Evolutionary conservation across 208 protist genomes (phyloP).

Genomic region (Angomonas deanei): DNA sequence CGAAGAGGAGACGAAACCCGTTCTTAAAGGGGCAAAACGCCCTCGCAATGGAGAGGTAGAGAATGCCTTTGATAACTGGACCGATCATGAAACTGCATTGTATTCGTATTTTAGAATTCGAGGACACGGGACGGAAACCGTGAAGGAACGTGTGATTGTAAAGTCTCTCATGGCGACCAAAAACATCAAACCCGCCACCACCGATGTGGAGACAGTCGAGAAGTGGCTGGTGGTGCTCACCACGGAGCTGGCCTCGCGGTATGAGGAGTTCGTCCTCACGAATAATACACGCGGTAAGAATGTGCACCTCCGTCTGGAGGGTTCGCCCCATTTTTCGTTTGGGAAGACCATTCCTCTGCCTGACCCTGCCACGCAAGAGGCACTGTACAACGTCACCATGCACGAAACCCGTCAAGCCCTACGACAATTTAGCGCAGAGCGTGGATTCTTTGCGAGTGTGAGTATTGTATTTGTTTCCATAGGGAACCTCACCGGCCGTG

Average conservation of each 20-base stretch:
- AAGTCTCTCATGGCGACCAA: slow-evolving; percentile 63
- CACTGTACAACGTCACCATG: background rate
- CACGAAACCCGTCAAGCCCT: background rate
- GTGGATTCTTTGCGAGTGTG: background rate
- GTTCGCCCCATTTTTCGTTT: slow-evolving; percentile 8
- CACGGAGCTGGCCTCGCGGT: slow-evolving; percentile 55
- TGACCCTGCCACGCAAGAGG: slow-evolving; percentile 15
- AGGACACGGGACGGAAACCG: slow-evolving; percentile 31
- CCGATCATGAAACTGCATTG: slow-evolving; percentile 1
- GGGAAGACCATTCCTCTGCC: slow-evolving; percentile 29
- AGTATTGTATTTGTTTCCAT: background rate
- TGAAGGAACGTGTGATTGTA: slow-evolving; percentile 32
- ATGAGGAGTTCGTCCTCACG: slow-evolving; percentile 32
- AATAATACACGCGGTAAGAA: slow-evolving; percentile 28
- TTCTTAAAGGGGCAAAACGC: background rate
- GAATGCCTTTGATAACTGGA: background rate
- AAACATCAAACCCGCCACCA: slow-evolving; percentile 38
- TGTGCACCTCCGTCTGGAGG: slow-evolving; percentile 48
- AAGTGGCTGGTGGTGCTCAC: slow-evolving; percentile 66
- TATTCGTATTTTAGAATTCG: slow-evolving; percentile 46
- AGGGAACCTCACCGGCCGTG: background rate
- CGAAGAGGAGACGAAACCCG: background rate
- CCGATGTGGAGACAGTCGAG: slow-evolving; percentile 16
- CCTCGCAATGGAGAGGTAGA: background rate
- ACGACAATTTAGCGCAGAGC: too few relatives aligned